Conservation (phyloP, 768 basidiomycete species). For the Peribolospora kevripleyi region DNA sequence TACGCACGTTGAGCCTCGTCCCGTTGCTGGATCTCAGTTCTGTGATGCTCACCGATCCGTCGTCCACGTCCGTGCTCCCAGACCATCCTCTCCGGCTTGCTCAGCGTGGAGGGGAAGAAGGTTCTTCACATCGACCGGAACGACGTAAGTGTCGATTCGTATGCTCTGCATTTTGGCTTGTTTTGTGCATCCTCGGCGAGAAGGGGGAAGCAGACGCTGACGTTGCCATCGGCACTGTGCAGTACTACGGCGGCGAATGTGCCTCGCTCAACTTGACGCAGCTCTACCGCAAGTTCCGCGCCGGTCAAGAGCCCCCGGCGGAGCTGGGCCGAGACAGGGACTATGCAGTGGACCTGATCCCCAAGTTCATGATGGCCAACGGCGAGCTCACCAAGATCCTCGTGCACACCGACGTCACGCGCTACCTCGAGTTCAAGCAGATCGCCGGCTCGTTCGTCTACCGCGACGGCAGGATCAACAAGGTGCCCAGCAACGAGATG, state of each 20-base stretch:
- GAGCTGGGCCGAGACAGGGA: conserved; percentile 90
- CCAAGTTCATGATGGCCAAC: conserved; percentile 97
- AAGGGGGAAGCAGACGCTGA: not conserved
- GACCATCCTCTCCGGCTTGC: conserved; percentile 87
- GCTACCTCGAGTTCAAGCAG: conserved; percentile 99
- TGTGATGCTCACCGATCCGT: not conserved
- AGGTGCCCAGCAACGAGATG: conserved; percentile 91
- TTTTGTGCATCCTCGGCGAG: not conserved
- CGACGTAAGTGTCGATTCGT: not conserved
- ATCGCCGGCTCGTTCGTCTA: conserved; percentile 97
- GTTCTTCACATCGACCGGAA: conserved; percentile 86
- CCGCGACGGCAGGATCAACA: conserved; percentile 84
- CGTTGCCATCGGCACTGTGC: conserved; percentile 1
- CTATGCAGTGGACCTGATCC: conserved; percentile 90
- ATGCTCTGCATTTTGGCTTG: not conserved
- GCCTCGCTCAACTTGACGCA: conserved; percentile 17
- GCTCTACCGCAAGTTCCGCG: conserved; percentile 90
- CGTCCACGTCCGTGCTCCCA: conserved; percentile 23
- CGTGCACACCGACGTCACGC: conserved; percentile 93
- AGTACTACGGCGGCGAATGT: not conserved
- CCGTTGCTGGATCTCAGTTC: not conserved
- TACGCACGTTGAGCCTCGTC: not conserved
- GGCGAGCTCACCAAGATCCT: conserved; percentile 95
- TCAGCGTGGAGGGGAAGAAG: conserved; percentile 99
- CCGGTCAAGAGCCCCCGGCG: conserved; percentile 43